Evolutionary conservation across 257 asterid genomes (phyloP), one percentile per base, ranked within the genome.

Genomic region (Solanum habrochaites): DNA sequence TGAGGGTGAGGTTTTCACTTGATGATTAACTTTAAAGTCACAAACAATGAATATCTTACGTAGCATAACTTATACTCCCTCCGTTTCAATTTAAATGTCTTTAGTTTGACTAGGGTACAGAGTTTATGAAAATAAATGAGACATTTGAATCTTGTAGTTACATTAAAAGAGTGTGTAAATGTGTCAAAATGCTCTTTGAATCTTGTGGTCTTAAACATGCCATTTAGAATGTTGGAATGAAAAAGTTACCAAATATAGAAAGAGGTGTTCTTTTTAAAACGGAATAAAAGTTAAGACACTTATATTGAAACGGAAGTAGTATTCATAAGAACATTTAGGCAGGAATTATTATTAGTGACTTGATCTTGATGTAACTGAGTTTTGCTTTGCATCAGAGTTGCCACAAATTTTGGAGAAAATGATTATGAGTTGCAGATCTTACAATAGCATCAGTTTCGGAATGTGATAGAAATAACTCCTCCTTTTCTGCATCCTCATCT

Each of bases 401-500:
- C 49, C 35, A 5, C 40, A 39, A 3, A 16, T 20, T 20, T 21
- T 9, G 40, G 31, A 56, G 45, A 67, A 52, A 32, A 52, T 62
- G 60, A 75, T 35, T 4, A 74, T 40, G 86, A 31, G 25, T 4
- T 75, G 64, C 67, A 42, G 83, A 70, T 43, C 88, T 83, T 85
- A 85, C 88, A 85, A 67, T 73, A 45, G 75, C 87, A 80, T 70
- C 60, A 43, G 62, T 47, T 8, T 83, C n/a, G 20, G 86, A 37
- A 71, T 25, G 85, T 16, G 82, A 37, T 39, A 87, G 85, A 89
- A 89, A 87, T 82, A 89, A 82, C 70, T 87, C 87, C 67, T 89
- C 87, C 58, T 83, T 88, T 82, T 89, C 85, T 29, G 88, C 83
- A 71, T 87, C 91, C 72, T 89, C 88, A 11, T 87, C 89, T 80